Evolutionary conservation across 495 filamentous ascomycete genomes (phyloP), one percentile per base, ranked within the genome.

Genomic region (Chaetomium fimeti): DNA sequence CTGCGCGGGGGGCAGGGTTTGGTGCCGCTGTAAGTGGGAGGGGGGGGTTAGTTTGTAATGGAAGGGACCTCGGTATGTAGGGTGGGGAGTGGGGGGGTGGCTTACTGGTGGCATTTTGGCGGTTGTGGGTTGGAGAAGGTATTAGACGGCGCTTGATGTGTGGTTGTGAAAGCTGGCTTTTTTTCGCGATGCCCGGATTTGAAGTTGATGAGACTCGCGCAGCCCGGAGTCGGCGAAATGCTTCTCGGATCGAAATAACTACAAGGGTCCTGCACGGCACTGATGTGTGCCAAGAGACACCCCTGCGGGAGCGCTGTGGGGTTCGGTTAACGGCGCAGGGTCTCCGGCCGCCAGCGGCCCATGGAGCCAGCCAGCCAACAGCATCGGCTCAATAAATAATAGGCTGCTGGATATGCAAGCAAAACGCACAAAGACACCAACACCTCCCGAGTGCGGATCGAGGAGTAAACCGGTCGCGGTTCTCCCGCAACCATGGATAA

Each of bases 1-100:
- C 78, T 93, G 77, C 49, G 81, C 80, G 57, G 80, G 82, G 40
- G 78, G 83, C 28, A 81, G 81, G 59, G 78, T 84, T 74, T 77
- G 81, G 69, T 77, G 74, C 62, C 79, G 69, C 78, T 81, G 72
- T 47, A 18, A 29, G 20, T 40, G 13, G 66, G 29, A 61, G 66
- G 60, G 60, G 60, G 64, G 52, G 27, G 25, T 43, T 51, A 40
- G 42, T 38, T 63, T 48, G 60, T 40, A 51, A 25, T 59, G 42
- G 20, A n/a, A 42, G 42, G 28, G 12, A 6, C 12, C 7, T 36
- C 28, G 29, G 4, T 5, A n/a, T 12, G 1, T 43, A 11, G 16
- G 36, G 24, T 36, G 20, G 13, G 25, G 51, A 27, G 8, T 5
- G 25, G 24, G n/a, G 24, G n/a, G 43, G 38, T 29, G 24, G 57